A percentile compares a stretch with the other conserved stretches of the same genome.
These are phyloP conservation scores for Lunularia cruciata DNA, from an alignment of 225 moss, liverwort and hornwort genomes.

Conservation along the genomic window DNA sequence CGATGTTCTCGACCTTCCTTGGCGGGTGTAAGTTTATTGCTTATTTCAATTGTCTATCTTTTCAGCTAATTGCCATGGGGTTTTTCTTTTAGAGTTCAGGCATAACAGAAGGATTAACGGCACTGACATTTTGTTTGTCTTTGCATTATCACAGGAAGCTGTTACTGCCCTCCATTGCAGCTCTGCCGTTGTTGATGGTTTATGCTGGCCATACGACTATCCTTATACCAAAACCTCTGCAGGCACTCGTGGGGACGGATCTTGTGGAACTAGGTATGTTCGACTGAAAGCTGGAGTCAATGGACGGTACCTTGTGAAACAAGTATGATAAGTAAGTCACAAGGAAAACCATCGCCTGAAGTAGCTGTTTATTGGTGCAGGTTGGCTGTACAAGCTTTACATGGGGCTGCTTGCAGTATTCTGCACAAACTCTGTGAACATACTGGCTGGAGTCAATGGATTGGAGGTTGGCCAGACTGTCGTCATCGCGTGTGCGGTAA, in stretches of 20 bases:
- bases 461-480: constrained; percentile 95
- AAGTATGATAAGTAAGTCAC: not conserved
- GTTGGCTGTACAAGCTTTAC: constrained; percentile 82
- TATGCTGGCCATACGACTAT: constrained; percentile 79
- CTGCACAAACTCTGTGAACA: constrained; percentile 97
- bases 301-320: not conserved
- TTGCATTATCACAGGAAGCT: constrained; percentile 60
- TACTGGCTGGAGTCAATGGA: constrained; percentile 96
- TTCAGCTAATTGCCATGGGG: not conserved
- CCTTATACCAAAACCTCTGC: constrained; percentile 85
- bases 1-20: constrained; percentile 93
- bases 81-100: not conserved
- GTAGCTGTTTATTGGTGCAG: constrained; percentile 29
- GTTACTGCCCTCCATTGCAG: constrained; percentile 85
- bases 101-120: not conserved
- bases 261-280: constrained; percentile 73
- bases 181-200: constrained; percentile 87
- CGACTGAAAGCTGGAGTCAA: not conserved
- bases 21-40: constrained; percentile 77
- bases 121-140: constrained; percentile 14
- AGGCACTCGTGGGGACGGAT: constrained; percentile 54
- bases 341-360: not conserved
- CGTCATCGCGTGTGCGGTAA: constrained; percentile 85
- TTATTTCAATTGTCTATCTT: not conserved
- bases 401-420: constrained; percentile 93